A percentile compares a stretch with the other conserved stretches of the same genome.
Conservation (phyloP, 2,329 filamentous ascomycete genomes). For the Phialemonium atrogriseum region DNA sequence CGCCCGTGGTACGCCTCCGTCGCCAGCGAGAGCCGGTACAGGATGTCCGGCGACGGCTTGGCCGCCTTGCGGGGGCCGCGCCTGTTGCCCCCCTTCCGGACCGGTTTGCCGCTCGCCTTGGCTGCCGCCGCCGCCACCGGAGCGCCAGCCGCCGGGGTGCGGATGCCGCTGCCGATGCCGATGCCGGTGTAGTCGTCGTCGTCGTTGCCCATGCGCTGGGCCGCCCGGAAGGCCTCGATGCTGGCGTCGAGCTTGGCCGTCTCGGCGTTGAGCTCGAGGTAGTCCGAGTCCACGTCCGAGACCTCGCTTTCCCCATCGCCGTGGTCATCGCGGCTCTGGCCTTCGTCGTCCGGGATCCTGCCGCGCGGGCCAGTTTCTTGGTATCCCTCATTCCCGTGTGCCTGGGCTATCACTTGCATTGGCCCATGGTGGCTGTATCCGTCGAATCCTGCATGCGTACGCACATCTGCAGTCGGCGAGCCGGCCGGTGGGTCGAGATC, state of each 20-base stretch:
- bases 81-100: constrained; percentile 14
- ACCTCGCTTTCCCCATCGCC: constrained; percentile 17
- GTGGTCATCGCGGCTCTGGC: constrained; percentile 9
- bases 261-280: constrained; percentile 27
- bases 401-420: constrained; percentile 1
- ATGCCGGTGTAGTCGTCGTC: no score
- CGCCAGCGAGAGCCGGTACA: constrained; percentile 55
- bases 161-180: background rate
- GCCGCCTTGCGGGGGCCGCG: constrained; percentile 50
- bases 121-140: constrained; percentile 4
- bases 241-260: constrained; percentile 28
- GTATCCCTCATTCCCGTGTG: no score
- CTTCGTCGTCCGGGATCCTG: no score
- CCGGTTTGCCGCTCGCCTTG: constrained; percentile 4
- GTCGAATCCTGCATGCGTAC: no score
- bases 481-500: constrained; percentile 8
- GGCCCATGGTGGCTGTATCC: no score
- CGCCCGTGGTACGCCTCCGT: constrained; percentile 58
- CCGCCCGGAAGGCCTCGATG: constrained; percentile 23
- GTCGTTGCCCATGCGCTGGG: constrained; percentile 15
- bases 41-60: constrained; percentile 65
- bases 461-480: no score
- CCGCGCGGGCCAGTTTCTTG: no score
- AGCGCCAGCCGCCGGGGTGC: background rate
- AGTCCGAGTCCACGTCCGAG: constrained; percentile 33